Evolutionary conservation across 2,329 filamentous ascomycete species (phyloP), one percentile per base, ranked within the genome.

Genomic region (Colletotrichum musicola): DNA sequence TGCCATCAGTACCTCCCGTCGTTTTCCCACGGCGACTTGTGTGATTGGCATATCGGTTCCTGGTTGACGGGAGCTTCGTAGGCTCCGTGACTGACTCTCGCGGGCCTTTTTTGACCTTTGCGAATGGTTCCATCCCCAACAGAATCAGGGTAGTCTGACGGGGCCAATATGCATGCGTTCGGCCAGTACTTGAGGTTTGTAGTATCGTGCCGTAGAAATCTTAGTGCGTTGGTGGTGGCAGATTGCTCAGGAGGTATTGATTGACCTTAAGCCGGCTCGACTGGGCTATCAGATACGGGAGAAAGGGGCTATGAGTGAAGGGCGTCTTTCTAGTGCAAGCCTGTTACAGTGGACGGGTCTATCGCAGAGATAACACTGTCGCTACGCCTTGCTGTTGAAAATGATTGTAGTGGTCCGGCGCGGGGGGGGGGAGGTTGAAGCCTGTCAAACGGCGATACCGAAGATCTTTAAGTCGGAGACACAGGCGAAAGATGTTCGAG

Each of bases 1-100:
- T 74, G 49, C 84, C 83, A 71, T 85, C 82, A 27, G 77, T 74
- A 59, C 79, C 77, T 13, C 67, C 63, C 3, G 67, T 35, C n/a
- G 47, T 49, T 20, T 59, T 30, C 18, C 20, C 50, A n/a, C 42
- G 20, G 12, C 22, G 27, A 12, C n/a, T 18, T 14, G 13, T 22
- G 22, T 35, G 25, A 18, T 20, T 40, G n/a, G 9, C 12, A 10
- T 13, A 7, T 20, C 61, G 55, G 6, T 40, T 27, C 25, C 16
- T 22, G 3, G 16, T 18, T 22, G 16, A 14, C 6, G n/a, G 22
- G 27, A 40, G 12, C n/a, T 30, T 49, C 44, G 47, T 4, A 42
- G 22, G 14, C 18, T 51, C 44, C 38, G 14, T 40, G 56, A 30
- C 47, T 42, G 30, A 38, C n/a, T 40, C 20, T 13, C 44, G 53